phyloP scores from a whole-genome alignment of 345 rosid species.

The Geranium brycei region DNA sequence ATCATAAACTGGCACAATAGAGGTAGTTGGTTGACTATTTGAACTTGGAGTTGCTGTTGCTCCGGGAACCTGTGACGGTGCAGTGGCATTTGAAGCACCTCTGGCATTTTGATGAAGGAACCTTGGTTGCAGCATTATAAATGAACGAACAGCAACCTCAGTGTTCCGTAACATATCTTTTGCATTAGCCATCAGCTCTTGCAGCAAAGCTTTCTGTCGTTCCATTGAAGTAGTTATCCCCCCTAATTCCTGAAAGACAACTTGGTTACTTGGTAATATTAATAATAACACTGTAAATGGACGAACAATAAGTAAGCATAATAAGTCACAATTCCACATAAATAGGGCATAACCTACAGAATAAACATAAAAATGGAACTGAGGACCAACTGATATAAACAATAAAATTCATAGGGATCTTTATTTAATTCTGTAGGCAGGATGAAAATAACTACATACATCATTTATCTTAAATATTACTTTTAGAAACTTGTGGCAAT shows the following conservation, averaged over 20 bases:
- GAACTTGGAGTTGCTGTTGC: slow-evolving; percentile 36
- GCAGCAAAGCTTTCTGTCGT: slow-evolving; percentile 64
- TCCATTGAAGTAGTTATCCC: slow-evolving; percentile 74
- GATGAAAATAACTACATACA: too few relatives aligned
- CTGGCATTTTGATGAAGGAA: slow-evolving; percentile 46
- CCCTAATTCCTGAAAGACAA: slow-evolving; percentile 64
- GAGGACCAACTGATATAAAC: neutral
- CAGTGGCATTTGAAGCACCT: slow-evolving; percentile 34
- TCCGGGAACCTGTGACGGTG: slow-evolving; percentile 58
- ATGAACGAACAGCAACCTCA: slow-evolving; percentile 77
- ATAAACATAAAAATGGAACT: neutral
- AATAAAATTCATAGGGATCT: too few relatives aligned
- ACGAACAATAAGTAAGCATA: neutral
- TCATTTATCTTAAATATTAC: neutral
- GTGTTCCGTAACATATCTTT: slow-evolving; percentile 81
- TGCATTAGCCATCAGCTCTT: slow-evolving; percentile 61
- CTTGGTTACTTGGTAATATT: too few relatives aligned
- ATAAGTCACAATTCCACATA: neutral
- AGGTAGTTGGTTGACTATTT: slow-evolving; percentile 36
- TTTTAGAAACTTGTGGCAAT: neutral
- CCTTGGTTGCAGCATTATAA: slow-evolving; percentile 68
- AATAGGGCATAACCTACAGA: neutral
- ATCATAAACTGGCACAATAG: slow-evolving; percentile 49
- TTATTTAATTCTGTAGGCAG: too few relatives aligned
- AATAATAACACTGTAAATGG: neutral